Conservation (phyloP, 106 monocot species). For the Cymbidium sinense region DNA sequence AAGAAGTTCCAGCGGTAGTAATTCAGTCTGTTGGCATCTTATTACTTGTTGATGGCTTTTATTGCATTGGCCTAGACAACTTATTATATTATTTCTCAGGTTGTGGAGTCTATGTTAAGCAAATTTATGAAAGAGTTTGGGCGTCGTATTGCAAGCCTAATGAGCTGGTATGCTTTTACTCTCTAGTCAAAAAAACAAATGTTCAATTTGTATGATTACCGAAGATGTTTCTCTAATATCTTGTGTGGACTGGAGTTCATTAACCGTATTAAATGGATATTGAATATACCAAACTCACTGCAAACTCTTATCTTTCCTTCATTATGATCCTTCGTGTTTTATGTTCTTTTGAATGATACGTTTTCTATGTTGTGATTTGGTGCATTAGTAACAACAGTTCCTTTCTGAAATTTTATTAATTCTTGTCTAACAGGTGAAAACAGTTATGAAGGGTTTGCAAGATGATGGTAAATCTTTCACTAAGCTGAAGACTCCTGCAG, state of each 20-base stretch:
- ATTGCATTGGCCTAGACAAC: neutral
- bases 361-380: neutral
- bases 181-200: neutral
- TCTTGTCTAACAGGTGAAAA: conserved; percentile 42
- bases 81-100: conserved; percentile 30
- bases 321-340: neutral
- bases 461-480: conserved; percentile 47
- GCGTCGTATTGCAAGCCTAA: conserved; percentile 45
- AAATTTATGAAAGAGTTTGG: conserved; percentile 92
- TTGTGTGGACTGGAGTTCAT: neutral
- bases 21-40: neutral
- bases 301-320: neutral
- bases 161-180: conserved; percentile 44
- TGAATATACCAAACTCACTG: neutral
- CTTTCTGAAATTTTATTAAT: neutral
- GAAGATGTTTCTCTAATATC: neutral
- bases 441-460: conserved; percentile 29
- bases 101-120: conserved; percentile 68
- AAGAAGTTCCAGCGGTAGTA: conserved; percentile 91
- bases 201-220: neutral
- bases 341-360: neutral
- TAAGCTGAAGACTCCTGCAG: conserved; percentile 47
- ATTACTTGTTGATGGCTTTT: neutral
- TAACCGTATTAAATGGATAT: neutral
- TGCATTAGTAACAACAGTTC: neutral